These are phyloP conservation scores for Podila epicladia DNA, from an alignment of 192 early-diverging fungal species.

Conservation along the genomic window DNA sequence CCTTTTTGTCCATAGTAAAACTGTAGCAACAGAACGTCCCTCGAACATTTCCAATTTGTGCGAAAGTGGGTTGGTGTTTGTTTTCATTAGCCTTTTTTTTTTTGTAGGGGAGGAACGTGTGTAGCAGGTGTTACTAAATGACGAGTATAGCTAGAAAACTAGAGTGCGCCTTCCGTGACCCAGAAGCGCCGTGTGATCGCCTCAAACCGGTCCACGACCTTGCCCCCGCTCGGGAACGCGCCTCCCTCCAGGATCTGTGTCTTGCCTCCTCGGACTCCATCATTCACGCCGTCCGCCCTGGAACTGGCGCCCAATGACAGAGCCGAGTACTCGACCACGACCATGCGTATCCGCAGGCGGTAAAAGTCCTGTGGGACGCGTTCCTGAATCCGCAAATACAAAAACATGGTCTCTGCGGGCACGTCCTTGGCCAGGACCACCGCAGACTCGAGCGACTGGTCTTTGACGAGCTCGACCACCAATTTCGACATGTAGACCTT, in stretches of 20 bases:
- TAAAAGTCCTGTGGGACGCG: constrained; percentile 27
- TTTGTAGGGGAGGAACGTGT: too few relatives aligned
- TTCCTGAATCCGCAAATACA: constrained; percentile 38
- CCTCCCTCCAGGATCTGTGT: constrained; percentile 23
- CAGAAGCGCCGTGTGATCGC: constrained; percentile 41
- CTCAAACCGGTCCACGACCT: constrained; percentile 48
- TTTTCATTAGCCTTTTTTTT: too few relatives aligned
- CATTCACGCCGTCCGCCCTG: constrained; percentile 2
- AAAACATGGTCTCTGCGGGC: constrained; percentile 43
- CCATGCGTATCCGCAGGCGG: constrained; percentile 41
- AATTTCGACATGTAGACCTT: constrained; percentile 27
- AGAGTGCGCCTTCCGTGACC: constrained; percentile 37
- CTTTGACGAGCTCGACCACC: constrained; percentile 29
- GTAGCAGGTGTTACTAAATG: background rate
- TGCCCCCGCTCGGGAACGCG: constrained; percentile 36
- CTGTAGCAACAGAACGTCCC: too few relatives aligned
- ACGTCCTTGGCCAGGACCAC: constrained; percentile 25
- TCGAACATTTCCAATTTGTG: too few relatives aligned
- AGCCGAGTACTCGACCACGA: constrained; percentile 23
- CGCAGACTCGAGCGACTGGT: constrained; percentile 19
- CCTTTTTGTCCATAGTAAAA: background rate
- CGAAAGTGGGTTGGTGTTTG: too few relatives aligned
- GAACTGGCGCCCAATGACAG: background rate
- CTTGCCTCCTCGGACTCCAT: background rate
- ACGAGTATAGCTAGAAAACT: background rate